phyloP scores from a whole-genome alignment of 1,139 yeast genomes.

The Diutina ranongensis region DNA sequence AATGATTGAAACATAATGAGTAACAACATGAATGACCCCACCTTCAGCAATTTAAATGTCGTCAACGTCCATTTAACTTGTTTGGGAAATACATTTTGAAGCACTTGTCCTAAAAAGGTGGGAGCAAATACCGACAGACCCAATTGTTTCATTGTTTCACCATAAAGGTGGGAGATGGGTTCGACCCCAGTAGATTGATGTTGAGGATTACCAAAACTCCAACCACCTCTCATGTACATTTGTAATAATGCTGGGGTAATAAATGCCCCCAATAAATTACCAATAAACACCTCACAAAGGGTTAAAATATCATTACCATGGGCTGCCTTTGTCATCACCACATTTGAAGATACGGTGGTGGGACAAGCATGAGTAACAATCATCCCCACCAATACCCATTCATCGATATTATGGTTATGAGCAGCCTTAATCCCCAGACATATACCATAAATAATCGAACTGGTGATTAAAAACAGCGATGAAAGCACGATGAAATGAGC shows the following conservation, averaged over 20 bases:
- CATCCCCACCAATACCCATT: conserved; percentile 69
- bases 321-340: conserved; percentile 80
- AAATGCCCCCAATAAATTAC: conserved; percentile 76
- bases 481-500: conserved; percentile 65
- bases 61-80: conserved; percentile 49
- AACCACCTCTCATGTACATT: conserved; percentile 47
- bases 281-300: conserved; percentile 74
- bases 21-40: conserved; percentile 69
- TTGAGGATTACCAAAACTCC: conserved; percentile 81
- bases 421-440: conserved; percentile 56
- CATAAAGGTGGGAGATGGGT: conserved; percentile 47
- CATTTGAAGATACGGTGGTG: conserved; percentile 83
- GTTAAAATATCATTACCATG: conserved; percentile 74
- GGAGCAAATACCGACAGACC: conserved; percentile 81
- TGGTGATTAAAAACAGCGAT: conserved; percentile 63
- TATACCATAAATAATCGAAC: conserved; percentile 65
- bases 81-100: conserved; percentile 58
- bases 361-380: conserved; percentile 81
- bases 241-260: conserved; percentile 78
- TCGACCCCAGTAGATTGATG: conserved; percentile 29
- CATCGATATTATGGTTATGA: conserved; percentile 43
- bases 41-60: conserved; percentile 52
- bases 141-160: conserved; percentile 72
- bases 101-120: conserved; percentile 73
- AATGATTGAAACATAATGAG: conserved; percentile 77